These are phyloP conservation scores for Balakata baccata DNA, from an alignment of 345 rosid genomes.

Conservation along the genomic window DNA sequence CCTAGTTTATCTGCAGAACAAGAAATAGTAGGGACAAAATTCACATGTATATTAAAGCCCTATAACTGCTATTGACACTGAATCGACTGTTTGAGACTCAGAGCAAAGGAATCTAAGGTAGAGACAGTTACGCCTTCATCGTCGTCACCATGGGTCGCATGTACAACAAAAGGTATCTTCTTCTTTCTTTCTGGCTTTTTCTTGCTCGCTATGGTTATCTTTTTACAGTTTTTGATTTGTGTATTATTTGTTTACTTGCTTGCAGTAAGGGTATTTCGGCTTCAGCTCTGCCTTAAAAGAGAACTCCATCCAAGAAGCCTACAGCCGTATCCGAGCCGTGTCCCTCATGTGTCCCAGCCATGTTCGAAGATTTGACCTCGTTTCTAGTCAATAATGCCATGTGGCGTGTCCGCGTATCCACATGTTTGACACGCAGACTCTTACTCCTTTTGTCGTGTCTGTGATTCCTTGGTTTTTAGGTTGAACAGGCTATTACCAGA, in stretches of 20 bases:
- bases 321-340: too few relatives aligned
- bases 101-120: slow-evolving; percentile 8
- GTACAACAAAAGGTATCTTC: slow-evolving; percentile 65
- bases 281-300: slow-evolving; percentile 81
- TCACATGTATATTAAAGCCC: slow-evolving; percentile 12
- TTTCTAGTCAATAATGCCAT: too few relatives aligned
- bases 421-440: too few relatives aligned
- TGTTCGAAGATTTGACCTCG: too few relatives aligned
- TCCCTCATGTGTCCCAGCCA: too few relatives aligned
- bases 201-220: background rate
- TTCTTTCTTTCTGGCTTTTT: background rate
- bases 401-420: too few relatives aligned
- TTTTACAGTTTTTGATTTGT: background rate
- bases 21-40: too few relatives aligned
- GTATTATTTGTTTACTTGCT: background rate
- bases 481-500: too few relatives aligned
- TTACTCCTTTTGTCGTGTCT: too few relatives aligned
- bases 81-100: slow-evolving; percentile 19
- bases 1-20: slow-evolving; percentile 18
- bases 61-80: background rate
- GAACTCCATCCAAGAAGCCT: slow-evolving; percentile 75
- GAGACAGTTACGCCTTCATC: slow-evolving; percentile 9
- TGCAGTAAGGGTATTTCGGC: slow-evolving; percentile 79
- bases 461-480: too few relatives aligned
- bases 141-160: slow-evolving; percentile 74